Evolutionary conservation across 2,329 filamentous ascomycete genomes (phyloP).

Genomic region (Fusarium sulawesiense): DNA sequence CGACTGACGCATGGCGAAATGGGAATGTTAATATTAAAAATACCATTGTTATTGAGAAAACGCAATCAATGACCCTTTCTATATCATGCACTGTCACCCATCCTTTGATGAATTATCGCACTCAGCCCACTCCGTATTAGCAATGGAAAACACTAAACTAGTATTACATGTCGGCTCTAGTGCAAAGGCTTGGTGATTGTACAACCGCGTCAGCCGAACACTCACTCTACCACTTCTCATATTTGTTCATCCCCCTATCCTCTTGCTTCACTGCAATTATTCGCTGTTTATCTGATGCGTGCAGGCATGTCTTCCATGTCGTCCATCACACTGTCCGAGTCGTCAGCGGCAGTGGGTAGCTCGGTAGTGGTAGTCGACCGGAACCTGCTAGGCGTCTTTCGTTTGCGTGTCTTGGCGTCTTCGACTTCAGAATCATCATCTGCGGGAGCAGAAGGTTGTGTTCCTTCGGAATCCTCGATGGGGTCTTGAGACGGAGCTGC

Average conservation of each 20-base stretch:
- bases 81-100: conserved; percentile 9
- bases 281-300: conserved; percentile 27
- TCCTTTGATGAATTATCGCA: not conserved
- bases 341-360: conserved; percentile 29
- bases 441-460: conserved; percentile 17
- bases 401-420: conserved; percentile 43
- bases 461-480: conserved; percentile 46
- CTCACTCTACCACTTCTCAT: conserved; percentile 5
- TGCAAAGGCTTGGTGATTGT: conserved; percentile 11
- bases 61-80: conserved; percentile 2
- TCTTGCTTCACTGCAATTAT: not conserved
- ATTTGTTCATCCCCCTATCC: not conserved
- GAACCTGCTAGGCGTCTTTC: conserved; percentile 48
- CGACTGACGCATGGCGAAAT: not conserved
- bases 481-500: conserved; percentile 47
- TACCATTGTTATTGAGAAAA: conserved; percentile 1
- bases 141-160: conserved; percentile 6
- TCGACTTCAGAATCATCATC: conserved; percentile 45
- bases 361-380: conserved; percentile 34
- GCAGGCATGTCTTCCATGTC: conserved; percentile 59
- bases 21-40: not conserved
- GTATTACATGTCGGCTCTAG: conserved; percentile 27
- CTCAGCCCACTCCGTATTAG: conserved; percentile 3
- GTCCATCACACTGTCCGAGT: conserved; percentile 54
- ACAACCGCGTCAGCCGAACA: conserved; percentile 14